These are phyloP conservation scores for Calocybe cyanea DNA, from an alignment of 768 basidiomycete species.

Conservation along the genomic window DNA sequence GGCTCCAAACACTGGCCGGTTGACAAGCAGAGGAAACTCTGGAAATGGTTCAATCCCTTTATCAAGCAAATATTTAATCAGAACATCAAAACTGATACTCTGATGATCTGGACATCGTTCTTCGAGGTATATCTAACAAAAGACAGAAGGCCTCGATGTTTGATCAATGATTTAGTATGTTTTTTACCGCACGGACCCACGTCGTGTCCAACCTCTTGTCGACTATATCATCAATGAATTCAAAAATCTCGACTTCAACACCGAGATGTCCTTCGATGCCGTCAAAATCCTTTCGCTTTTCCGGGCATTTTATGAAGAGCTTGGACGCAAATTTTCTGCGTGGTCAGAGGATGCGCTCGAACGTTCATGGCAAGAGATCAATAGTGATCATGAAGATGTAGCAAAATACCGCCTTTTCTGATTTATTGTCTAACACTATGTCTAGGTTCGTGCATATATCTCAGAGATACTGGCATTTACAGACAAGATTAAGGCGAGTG, in stretches of 20 bases:
- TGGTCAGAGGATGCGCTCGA: conserved; percentile 71
- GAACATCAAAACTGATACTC: conserved; percentile 79
- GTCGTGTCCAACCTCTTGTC: conserved; percentile 75
- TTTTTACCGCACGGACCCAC: conserved; percentile 77
- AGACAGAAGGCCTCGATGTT: conserved; percentile 5
- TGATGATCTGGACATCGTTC: conserved; percentile 76
- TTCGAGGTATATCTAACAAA: conserved; percentile 46
- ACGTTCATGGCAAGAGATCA: conserved; percentile 67
- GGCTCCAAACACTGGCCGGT: conserved; percentile 88
- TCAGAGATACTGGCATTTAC: conserved; percentile 72
- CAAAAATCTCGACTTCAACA: conserved; percentile 67
- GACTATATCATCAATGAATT: conserved; percentile 68
- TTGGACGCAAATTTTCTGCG: conserved; percentile 76
- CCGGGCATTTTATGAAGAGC: conserved; percentile 66
- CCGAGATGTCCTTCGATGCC: conserved; percentile 80
- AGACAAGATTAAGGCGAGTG: conserved; percentile 63
- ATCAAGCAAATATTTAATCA: conserved; percentile 63
- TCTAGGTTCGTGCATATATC: conserved; percentile 69
- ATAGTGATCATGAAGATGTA: conserved; percentile 78
- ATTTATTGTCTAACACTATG: conserved; percentile 1
- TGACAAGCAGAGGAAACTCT: conserved; percentile 61
- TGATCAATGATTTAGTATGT: conserved; percentile 48
- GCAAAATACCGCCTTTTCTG: conserved; percentile 13
- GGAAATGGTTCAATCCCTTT: conserved; percentile 76
- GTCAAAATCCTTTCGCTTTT: conserved; percentile 67